These are phyloP conservation scores for Stentor coeruleus DNA, from an alignment of 73 alveolate species.

Conservation along the genomic window DNA sequence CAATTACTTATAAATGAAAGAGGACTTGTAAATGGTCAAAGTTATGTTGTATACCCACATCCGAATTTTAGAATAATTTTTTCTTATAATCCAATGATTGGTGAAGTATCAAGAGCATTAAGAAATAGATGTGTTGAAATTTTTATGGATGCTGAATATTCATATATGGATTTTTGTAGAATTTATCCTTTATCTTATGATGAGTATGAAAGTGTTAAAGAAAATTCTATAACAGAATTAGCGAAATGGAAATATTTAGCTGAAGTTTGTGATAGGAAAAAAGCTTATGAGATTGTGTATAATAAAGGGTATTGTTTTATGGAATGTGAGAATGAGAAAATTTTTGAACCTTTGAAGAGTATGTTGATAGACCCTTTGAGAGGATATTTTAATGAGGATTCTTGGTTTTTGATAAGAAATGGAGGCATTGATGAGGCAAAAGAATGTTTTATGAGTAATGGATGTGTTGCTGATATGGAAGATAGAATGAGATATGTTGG, in stretches of 20 bases:
- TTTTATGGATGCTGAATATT: conserved; percentile 38
- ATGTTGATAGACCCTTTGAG: not conserved
- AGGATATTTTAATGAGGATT: not conserved
- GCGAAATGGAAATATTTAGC: not conserved
- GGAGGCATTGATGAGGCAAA: not conserved
- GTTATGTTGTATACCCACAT: conserved; percentile 64
- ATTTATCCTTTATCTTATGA: not conserved
- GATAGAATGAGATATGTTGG: not conserved
- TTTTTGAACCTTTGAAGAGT: not conserved
- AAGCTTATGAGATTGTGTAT: not conserved
- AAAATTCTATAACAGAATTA: not conserved
- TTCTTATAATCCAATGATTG: conserved; percentile 51
- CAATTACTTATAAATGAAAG: conserved; percentile 58
- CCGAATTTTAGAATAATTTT: conserved; percentile 82
- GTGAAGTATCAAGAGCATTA: conserved; percentile 85
- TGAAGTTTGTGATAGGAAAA: not conserved
- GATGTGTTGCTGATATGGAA: not conserved
- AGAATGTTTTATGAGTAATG: not conserved
- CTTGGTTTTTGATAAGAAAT: not conserved
- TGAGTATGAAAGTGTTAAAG: not conserved
- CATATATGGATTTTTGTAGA: not conserved
- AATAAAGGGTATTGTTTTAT: not conserved
- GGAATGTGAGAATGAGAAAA: not conserved
- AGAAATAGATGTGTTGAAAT: conserved; percentile 91
- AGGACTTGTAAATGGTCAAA: conserved; percentile 62